These are phyloP conservation scores for Boletus vermiculosoides DNA, from an alignment of 768 basidiomycete species.

Conservation along the genomic window DNA sequence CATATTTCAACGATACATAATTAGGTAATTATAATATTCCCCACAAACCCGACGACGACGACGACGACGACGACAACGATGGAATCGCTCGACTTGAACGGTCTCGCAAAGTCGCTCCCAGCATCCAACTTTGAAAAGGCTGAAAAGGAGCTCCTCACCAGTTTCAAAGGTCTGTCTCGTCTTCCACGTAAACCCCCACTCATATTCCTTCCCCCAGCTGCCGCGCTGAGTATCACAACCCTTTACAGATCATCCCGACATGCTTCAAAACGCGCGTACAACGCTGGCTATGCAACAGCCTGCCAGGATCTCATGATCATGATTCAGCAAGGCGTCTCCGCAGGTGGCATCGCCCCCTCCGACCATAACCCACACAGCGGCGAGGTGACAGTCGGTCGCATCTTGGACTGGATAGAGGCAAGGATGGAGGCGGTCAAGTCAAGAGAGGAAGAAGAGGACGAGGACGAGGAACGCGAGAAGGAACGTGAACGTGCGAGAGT, in stretches of 20 bases:
- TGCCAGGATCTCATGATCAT: constrained; percentile 79
- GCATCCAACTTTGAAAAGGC: constrained; percentile 68
- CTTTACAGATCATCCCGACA: constrained; percentile 77
- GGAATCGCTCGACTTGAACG: constrained; percentile 80
- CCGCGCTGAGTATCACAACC: constrained; percentile 81
- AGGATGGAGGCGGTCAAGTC: constrained; percentile 72
- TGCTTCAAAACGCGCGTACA: constrained; percentile 77
- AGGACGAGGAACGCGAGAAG: constrained; percentile 70
- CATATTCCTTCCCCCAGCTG: constrained; percentile 48
- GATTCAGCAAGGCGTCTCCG: constrained; percentile 81
- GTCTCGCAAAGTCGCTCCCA: constrained; percentile 73
- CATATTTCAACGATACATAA: background rate
- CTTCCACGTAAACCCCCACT: constrained; percentile 5
- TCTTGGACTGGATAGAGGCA: constrained; percentile 86
- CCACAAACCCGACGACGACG: background rate
- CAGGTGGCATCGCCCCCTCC: constrained; percentile 43
- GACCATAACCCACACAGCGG: constrained; percentile 46
- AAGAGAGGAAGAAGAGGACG: constrained; percentile 78
- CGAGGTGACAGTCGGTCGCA: constrained; percentile 72
- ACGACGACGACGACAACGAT: constrained; percentile 34
- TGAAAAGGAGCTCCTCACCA: constrained; percentile 77
- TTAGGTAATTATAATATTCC: background rate
- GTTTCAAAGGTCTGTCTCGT: constrained; percentile 64
- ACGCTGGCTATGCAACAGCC: constrained; percentile 75
- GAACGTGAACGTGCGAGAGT: constrained; percentile 43